phyloP scores from a whole-genome alignment of 257 asterid species.

The Solanum virginianum region DNA sequence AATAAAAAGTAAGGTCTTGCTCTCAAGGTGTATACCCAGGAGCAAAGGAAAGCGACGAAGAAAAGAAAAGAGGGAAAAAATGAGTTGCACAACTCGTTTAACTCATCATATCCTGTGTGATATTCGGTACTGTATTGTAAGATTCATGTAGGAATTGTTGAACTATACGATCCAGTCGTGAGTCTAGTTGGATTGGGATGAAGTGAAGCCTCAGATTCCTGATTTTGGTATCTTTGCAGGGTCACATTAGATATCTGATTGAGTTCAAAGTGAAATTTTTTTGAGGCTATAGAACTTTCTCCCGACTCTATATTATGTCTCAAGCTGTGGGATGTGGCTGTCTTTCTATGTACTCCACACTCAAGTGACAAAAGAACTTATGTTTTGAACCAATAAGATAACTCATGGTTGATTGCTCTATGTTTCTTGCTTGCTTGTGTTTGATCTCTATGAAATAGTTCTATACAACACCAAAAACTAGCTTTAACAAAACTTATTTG shows the following conservation, averaged over 20 bases:
- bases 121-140: background rate
- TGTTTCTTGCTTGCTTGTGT: background rate
- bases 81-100: background rate
- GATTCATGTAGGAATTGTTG: background rate
- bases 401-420: background rate
- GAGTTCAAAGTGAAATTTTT: background rate
- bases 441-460: background rate
- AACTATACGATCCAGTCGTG: background rate
- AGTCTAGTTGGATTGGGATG: background rate
- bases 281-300: background rate
- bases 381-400: background rate
- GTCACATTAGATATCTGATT: background rate
- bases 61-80: background rate
- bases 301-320: background rate
- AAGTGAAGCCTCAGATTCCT: background rate
- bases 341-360: background rate
- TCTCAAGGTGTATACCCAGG: background rate
- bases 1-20: background rate
- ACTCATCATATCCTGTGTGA: background rate
- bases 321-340: background rate
- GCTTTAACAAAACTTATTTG: background rate
- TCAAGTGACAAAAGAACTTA: background rate
- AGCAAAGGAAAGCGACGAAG: background rate
- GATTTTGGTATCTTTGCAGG: background rate
- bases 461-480: background rate